Evolutionary conservation across 345 rosid genomes (phyloP).

Genomic region (Anacardium occidentale): DNA sequence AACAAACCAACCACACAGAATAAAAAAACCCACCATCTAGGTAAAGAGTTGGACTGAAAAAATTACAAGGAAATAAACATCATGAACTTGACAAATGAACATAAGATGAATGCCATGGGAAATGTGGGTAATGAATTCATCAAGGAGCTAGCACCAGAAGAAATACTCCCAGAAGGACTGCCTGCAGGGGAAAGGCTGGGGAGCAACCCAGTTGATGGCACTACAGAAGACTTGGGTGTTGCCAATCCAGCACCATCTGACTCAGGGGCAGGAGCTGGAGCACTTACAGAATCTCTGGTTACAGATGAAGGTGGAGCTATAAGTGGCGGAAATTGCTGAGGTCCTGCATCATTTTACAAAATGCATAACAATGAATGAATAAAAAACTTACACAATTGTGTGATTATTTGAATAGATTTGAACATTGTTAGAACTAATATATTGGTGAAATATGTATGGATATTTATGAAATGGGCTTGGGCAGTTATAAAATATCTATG

Average conservation of each 20-base stretch:
- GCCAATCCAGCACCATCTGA: constrained; percentile 36
- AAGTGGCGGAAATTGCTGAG: constrained; percentile 64
- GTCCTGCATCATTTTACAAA: constrained; percentile 55
- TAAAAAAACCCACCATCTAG: constrained; percentile 20
- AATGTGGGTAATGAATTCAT: constrained; percentile 32
- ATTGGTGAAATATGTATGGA: too few relatives aligned
- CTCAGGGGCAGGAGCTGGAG: constrained; percentile 68
- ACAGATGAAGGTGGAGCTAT: constrained; percentile 77
- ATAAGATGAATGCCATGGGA: constrained; percentile 19
- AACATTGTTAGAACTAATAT: not conserved
- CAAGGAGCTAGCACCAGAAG: constrained; percentile 44
- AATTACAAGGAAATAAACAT: constrained; percentile 32
- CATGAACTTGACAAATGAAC: constrained; percentile 30
- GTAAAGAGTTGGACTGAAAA: constrained; percentile 10
- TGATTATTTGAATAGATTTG: not conserved
- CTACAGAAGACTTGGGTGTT: constrained; percentile 43
- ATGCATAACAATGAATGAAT: constrained; percentile 2
- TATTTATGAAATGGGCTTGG: too few relatives aligned
- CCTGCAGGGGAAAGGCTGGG: constrained; percentile 54
- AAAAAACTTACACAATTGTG: not conserved
- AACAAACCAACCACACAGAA: constrained; percentile 10
- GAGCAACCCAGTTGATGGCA: constrained; percentile 56
- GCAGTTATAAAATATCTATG: too few relatives aligned
- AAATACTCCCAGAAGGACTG: constrained; percentile 58
- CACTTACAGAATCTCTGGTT: constrained; percentile 39